These are phyloP conservation scores for Aristolochia contorta DNA, from an alignment of 164 flowering plant genomes.

Conservation along the genomic window DNA sequence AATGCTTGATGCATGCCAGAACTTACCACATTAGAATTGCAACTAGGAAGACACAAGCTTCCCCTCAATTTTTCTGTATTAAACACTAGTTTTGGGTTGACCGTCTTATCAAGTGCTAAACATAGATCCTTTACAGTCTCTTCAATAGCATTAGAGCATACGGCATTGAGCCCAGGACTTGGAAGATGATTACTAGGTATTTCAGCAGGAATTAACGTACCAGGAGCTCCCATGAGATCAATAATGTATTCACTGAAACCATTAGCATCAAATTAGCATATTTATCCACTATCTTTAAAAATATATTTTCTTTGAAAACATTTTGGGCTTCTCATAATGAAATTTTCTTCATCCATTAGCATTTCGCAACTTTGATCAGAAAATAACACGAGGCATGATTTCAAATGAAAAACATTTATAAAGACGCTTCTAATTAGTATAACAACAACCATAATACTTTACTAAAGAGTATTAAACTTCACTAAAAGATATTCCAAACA, in stretches of 20 bases:
- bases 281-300: background rate
- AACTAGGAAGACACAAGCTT: constrained; percentile 14
- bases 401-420: too few species aligned
- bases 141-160: constrained; percentile 22
- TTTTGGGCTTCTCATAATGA: too few species aligned
- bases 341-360: too few species aligned
- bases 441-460: too few species aligned
- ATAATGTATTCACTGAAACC: constrained; percentile 86
- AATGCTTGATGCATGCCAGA: constrained; percentile 20
- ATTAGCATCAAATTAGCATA: constrained; percentile 11
- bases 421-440: too few species aligned
- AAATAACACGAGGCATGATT: too few species aligned
- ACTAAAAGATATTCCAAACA: too few species aligned
- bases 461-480: too few species aligned
- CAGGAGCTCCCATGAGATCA: constrained; percentile 99
- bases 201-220: constrained; percentile 88
- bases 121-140: constrained; percentile 18
- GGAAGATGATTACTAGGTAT: constrained; percentile 50
- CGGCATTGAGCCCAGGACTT: constrained; percentile 30
- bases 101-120: constrained; percentile 22
- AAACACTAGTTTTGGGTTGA: constrained; percentile 4
- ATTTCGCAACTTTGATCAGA: too few species aligned
- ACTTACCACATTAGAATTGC: constrained; percentile 12
- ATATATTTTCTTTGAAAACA: background rate
- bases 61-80: constrained; percentile 9